Base-by-base conservation (phyloP, 352 stramenopile species). In the Pythium apleroticum region DNA sequence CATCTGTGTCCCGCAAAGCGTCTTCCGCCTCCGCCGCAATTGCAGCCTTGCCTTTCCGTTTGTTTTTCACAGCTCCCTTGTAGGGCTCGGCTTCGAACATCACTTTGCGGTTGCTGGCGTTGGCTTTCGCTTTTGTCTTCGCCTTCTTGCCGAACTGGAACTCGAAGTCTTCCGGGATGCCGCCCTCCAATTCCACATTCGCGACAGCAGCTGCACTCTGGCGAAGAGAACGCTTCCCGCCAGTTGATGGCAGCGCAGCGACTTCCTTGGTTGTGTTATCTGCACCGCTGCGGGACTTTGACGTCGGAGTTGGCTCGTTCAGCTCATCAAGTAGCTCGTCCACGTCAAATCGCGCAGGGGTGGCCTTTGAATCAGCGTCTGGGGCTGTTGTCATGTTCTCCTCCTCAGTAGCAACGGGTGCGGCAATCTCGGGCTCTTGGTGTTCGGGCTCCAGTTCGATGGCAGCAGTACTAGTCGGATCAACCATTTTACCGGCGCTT, bases 231-330 rank as follows among this genome's bases (percentile, higher is more conserved):
- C 65, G 58, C 24, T 60, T 72, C 10, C 10, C 22, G 37, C 15
- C 35, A 4, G 41, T 50, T 20, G 53, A 79, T 8, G 39, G 43
- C 2, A 81, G 80, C 0, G 81, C 89, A 57, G 88, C 79, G 49
- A 88, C 90, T 10, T 88, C 61, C 31, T 76, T 86, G 33, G 71
- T 79, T 8, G 74, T 10, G 12, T 22, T 50, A 15, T 27, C 43
- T 2, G 53, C 24, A 76, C 63, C 27, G 78, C 72, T 10, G 61
- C 60, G 15, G 63, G 63, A 24, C 57, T 49, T 37, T 65, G 30
- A 52, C 27, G 58, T 60, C 30, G 53, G 63, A 11, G 65, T 63
- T 1, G 54, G 48, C 25, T 72, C 55, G 31, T 72, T 61, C 11
- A 78, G 61, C 19, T 71, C 72, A 14, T 73, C 64, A 1, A 78